phyloP scores from a whole-genome alignment of 108 stramenopile species.

The Cyclotella choctawhatcheeana region DNA sequence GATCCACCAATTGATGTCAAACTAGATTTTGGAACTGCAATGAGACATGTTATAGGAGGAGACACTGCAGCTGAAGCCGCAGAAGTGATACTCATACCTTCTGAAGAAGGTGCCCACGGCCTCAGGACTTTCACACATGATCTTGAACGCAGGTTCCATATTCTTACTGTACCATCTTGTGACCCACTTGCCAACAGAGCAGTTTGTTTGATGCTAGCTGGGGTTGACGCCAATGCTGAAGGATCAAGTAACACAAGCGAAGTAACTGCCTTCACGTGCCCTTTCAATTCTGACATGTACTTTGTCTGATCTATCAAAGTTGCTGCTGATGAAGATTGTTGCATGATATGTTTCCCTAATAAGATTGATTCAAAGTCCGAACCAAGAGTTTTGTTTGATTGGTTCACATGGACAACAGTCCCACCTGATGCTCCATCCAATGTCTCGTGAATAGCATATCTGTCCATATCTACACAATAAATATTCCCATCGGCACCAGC shows the following conservation, averaged over 20 bases:
- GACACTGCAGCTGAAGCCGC: slow-evolving; percentile 6
- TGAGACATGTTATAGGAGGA: slow-evolving; percentile 69
- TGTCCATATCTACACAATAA: slow-evolving; percentile 72
- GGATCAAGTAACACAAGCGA: slow-evolving; percentile 67
- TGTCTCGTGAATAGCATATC: slow-evolving; percentile 59
- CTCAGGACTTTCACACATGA: slow-evolving; percentile 66
- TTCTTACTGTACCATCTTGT: slow-evolving; percentile 70
- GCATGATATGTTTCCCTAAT: slow-evolving; percentile 19
- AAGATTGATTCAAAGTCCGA: slow-evolving; percentile 29
- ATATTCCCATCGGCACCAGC: slow-evolving; percentile 74
- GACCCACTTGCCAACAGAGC: slow-evolving; percentile 71
- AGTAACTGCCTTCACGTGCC: slow-evolving; percentile 71
- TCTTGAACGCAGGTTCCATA: slow-evolving; percentile 82
- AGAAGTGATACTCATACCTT: slow-evolving; percentile 16
- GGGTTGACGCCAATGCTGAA: slow-evolving; percentile 23
- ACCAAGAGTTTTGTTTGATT: background rate
- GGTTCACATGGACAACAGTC: slow-evolving; percentile 27
- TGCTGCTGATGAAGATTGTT: background rate
- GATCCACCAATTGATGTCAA: slow-evolving; percentile 16
- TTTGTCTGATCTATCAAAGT: slow-evolving; percentile 24
- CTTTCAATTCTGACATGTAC: slow-evolving; percentile 60
- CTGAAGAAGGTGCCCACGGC: slow-evolving; percentile 66
- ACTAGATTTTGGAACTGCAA: slow-evolving; percentile 50
- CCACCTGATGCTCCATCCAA: slow-evolving; percentile 40
- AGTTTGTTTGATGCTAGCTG: background rate